Base-by-base conservation (phyloP, 2,329 filamentous ascomycete genomes). In the Thielaviopsis euricoi region DNA sequence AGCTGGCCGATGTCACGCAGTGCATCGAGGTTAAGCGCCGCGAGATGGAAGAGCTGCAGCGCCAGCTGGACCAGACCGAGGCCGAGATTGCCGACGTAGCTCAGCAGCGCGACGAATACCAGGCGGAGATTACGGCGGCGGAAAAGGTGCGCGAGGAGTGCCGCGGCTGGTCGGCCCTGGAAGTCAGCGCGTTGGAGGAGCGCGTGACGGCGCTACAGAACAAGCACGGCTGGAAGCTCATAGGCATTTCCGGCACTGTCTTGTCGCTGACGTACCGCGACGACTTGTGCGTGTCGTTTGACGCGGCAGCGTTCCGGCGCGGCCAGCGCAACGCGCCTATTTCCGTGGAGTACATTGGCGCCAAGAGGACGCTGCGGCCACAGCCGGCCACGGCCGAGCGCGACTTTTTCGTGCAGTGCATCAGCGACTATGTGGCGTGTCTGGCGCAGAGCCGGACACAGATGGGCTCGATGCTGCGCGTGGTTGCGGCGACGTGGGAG, bases 61-160 rank as follows among this genome's bases (percentile, higher is more conserved):
- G 74, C 51, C 77, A 93, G 63, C 72, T 89, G 10, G 74, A 81
- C 56, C 80, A 83, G 51, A 86, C 86, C 37, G 83, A 87, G 61
- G 69, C 74, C 1, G 74, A 76, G 9, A 81, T 91, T 19, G 78
- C 81, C 60, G 74, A 79, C 1, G 74, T 77, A 7, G 76, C 82
- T 60, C 78, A 81, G 65, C 49, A 53, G 12, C 95, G 91, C 67
- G 71, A 81, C 57, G 77, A 82, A 64, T 89, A 79, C 63, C 66
- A 85, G 29, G 77, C 80, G 26, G 86, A 93, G 53, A 96, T 95
- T 59, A 78, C 81, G 60, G 84, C 89, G 65, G 87, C 90, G 0
- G 89, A 96, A 68, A 83, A 82, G 62, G 76, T 94, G 25, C 81
- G 87, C 61, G 89, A 96, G 67, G 87, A 95, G 65, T 95, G 86